Percentiles rank a stretch among this genome's conserved stretches.
These are phyloP conservation scores for Phellopilus nigrolimitatus DNA, from an alignment of 1,284 basidiomycete genomes.

Conservation along the genomic window DNA sequence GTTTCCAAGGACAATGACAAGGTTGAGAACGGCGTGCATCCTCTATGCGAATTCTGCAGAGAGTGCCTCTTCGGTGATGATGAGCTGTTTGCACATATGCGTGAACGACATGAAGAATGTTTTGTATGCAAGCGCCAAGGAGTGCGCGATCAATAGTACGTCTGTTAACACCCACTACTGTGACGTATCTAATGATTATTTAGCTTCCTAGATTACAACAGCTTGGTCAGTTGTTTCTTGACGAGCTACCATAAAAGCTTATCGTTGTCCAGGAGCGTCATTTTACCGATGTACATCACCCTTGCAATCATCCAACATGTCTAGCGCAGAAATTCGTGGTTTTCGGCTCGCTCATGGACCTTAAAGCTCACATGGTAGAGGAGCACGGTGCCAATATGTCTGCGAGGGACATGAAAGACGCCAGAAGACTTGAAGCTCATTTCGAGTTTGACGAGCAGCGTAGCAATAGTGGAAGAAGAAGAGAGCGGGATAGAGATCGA, in stretches of 20 bases:
- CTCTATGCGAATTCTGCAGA: slow-evolving; percentile 87
- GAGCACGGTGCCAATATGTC: slow-evolving; percentile 82
- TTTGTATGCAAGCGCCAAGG: slow-evolving; percentile 88
- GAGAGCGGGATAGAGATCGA: slow-evolving; percentile 28
- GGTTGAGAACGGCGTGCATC: slow-evolving; percentile 69
- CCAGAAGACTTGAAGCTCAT: slow-evolving; percentile 72
- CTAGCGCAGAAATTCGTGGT: slow-evolving; percentile 92
- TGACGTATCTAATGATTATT: neutral
- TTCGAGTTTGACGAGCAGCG: slow-evolving; percentile 71
- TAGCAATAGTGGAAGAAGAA: slow-evolving; percentile 37
- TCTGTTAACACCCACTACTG: slow-evolving; percentile 24
- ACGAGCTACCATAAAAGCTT: neutral
- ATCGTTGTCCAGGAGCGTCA: slow-evolving; percentile 52
- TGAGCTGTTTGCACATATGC: slow-evolving; percentile 92
- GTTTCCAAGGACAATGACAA: slow-evolving; percentile 42
- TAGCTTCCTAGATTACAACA: slow-evolving; percentile 78
- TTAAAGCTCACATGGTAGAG: slow-evolving; percentile 89
- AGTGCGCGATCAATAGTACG: slow-evolving; percentile 81
- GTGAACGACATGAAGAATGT: slow-evolving; percentile 93
- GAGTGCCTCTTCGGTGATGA: slow-evolving; percentile 90
- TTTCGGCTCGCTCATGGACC: slow-evolving; percentile 82
- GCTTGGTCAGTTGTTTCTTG: slow-evolving; percentile 46
- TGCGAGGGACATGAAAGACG: slow-evolving; percentile 72
- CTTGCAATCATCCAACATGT: slow-evolving; percentile 75
- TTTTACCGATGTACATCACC: slow-evolving; percentile 67